Conservation (phyloP, 2,329 filamentous ascomycete genomes). For the Sordariomycetes sp. region DNA sequence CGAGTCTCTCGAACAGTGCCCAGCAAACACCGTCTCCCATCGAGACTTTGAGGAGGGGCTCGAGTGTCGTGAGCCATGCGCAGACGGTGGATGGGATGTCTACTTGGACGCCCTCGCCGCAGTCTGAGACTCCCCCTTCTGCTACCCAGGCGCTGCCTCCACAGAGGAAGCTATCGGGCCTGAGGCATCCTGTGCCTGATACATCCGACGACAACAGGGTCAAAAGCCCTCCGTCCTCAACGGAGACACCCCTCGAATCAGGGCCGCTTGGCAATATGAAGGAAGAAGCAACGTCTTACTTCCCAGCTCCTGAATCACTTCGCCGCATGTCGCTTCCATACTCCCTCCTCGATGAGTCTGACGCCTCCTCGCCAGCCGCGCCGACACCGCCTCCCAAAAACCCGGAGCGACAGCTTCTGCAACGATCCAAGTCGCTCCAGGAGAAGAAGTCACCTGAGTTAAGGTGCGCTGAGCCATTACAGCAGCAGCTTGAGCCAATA, state of each 20-base stretch:
- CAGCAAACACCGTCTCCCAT: conserved; percentile 19
- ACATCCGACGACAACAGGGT: too few species aligned
- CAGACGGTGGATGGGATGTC: conserved; percentile 3
- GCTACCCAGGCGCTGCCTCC: conserved; percentile 3
- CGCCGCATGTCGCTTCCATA: too few species aligned
- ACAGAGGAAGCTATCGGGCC: not conserved
- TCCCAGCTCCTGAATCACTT: conserved; percentile 13
- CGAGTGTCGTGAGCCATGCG: conserved; percentile 9
- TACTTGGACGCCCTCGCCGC: conserved; percentile 13
- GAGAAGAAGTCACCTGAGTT: too few species aligned
- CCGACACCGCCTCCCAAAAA: too few species aligned
- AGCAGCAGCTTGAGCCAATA: too few species aligned
- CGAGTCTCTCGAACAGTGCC: too few species aligned
- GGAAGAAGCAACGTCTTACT: conserved; percentile 3
- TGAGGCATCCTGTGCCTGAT: conserved; percentile 2
- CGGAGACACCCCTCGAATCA: not conserved
- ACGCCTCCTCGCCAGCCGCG: too few species aligned
- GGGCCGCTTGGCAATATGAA: not conserved
- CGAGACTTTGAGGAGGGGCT: conserved; percentile 12
- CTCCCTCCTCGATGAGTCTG: too few species aligned
- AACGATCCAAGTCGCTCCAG: too few species aligned
- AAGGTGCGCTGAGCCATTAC: too few species aligned
- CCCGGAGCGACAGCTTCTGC: too few species aligned
- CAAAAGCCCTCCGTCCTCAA: not conserved
- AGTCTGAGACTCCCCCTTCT: conserved; percentile 10